Percentiles rank a stretch among this genome's conserved stretches.
Conservation (phyloP, 1,284 basidiomycete genomes). For the Moesziomyces antarcticus region DNA sequence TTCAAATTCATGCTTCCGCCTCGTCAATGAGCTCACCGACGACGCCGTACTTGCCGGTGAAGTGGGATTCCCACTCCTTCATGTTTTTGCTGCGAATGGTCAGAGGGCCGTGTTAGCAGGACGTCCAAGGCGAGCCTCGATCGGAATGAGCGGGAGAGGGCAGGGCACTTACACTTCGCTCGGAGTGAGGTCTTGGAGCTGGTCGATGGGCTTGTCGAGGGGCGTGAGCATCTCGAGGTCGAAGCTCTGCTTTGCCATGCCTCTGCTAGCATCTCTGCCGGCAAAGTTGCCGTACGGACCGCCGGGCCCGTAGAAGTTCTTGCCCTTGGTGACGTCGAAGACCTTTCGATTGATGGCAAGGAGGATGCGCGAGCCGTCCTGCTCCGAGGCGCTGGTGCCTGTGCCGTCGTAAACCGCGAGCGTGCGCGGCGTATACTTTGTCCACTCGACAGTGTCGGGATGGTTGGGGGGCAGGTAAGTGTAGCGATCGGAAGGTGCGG, state of each 20-base stretch:
- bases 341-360: conserved; percentile 87
- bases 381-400: conserved; percentile 12
- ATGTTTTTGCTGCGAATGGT: conserved; percentile 48
- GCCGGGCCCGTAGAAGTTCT: conserved; percentile 90
- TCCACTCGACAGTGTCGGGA: conserved; percentile 56
- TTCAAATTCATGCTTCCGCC: conserved; percentile 11
- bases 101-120: not conserved
- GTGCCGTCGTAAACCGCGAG: conserved; percentile 63
- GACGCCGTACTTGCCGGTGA: conserved; percentile 62
- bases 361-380: conserved; percentile 73
- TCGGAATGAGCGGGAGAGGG: too few species aligned
- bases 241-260: conserved; percentile 97
- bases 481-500: conserved; percentile 46
- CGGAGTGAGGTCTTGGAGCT: conserved; percentile 78
- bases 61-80: conserved; percentile 62
- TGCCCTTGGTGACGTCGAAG: conserved; percentile 88
- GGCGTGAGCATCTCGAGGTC: conserved; percentile 89
- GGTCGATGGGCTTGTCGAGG: conserved; percentile 85
- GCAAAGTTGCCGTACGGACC: conserved; percentile 98
- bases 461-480: conserved; percentile 57
- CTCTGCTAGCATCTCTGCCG: conserved; percentile 88
- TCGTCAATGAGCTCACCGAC: conserved; percentile 66
- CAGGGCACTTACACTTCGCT: conserved; percentile 79
- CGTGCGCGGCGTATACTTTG: conserved; percentile 61
- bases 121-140: not conserved